Evolutionary conservation across 176 grass and related monocot species (phyloP).

Genomic region (Carex parvula): DNA sequence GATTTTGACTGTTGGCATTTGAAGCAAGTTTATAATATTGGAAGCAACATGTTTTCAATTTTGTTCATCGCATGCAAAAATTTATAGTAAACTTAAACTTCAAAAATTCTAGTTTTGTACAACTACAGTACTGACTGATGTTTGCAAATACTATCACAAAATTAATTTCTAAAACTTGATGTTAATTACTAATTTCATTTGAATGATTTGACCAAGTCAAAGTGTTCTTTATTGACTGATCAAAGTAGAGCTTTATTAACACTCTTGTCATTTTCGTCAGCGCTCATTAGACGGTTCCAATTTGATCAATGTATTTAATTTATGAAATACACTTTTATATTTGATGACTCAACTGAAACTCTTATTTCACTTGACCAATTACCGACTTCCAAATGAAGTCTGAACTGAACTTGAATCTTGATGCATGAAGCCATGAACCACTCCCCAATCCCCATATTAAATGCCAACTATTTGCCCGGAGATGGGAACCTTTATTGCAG

Average conservation of each 20-base stretch:
- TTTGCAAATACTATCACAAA: not conserved
- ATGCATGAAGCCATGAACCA: not conserved
- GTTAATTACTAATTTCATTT: too few relatives aligned
- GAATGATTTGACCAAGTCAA: not conserved
- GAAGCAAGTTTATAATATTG: conserved; percentile 21
- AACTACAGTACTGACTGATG: not conserved
- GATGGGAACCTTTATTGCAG: not conserved
- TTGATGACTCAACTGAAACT: too few relatives aligned
- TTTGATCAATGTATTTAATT: too few relatives aligned
- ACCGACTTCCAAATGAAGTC: not conserved
- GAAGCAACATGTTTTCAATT: conserved; percentile 15
- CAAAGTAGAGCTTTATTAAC: too few relatives aligned
- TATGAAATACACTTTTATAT: too few relatives aligned
- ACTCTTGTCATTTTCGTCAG: too few relatives aligned
- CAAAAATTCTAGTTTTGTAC: conserved; percentile 3
- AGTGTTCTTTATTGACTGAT: too few relatives aligned
- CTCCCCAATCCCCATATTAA: not conserved
- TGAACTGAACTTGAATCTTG: not conserved
- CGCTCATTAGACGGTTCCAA: too few relatives aligned
- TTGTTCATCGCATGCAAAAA: not conserved
- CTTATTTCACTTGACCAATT: too few relatives aligned
- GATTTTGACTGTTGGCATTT: not conserved
- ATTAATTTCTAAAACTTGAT: too few relatives aligned
- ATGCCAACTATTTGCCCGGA: conserved; percentile 6
- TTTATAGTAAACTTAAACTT: not conserved